Base-by-base conservation (phyloP, 1,139 yeast genomes). In the Magnusiomyces paraingens region DNA sequence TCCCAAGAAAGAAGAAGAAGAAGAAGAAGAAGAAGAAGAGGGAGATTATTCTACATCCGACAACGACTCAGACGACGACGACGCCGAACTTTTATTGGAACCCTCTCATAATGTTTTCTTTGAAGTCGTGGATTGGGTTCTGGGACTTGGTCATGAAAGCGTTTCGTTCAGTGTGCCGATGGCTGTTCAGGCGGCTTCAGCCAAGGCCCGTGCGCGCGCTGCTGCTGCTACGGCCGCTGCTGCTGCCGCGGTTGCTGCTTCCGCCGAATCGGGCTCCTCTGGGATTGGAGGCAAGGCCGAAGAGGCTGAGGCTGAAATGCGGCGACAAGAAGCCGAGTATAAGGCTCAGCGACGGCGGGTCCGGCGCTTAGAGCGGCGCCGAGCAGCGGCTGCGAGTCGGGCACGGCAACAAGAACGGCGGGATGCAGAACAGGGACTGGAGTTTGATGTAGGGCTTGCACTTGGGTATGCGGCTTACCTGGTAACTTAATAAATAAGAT, bases 101-200 rank as follows among this genome's bases (percentile, higher is more conserved):
- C 55, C 56, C 6, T 45, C 58, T n/a, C 55, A 56, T 29, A 61
- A 60, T 52, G 52, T 55, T 49, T 50, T 64, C 29, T 58, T 65
- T 15, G 54, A 59, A 12, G 60, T 61, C 18, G 59, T 62, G 3
- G 68, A 65, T 53, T 64, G 69, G 68, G 47, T 61, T 1, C 58
- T 65, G 22, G 69, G 69, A 2, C 59, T 62, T 17, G 59, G 63
- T 18, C 51, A 45, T 20, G 58, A 56, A 21, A 56, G 56, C 20
- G 61, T 47, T 29, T 54, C 42, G 4, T 49, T 49, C 35, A 21
- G 32, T 5, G 41, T 32, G 1, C 40, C 40, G 32, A 36, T 22
- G 3, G 55, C 39, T 8, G 40, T 36, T 5, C 40, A 36, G 12
- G 40, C 40, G 40, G 40, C 40, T 3, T 14, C 17, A 4, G 40